Evolutionary conservation across 2,329 filamentous ascomycete species (phyloP), one percentile per base, ranked within the genome.

Genomic region (Colletotrichum truncatum): DNA sequence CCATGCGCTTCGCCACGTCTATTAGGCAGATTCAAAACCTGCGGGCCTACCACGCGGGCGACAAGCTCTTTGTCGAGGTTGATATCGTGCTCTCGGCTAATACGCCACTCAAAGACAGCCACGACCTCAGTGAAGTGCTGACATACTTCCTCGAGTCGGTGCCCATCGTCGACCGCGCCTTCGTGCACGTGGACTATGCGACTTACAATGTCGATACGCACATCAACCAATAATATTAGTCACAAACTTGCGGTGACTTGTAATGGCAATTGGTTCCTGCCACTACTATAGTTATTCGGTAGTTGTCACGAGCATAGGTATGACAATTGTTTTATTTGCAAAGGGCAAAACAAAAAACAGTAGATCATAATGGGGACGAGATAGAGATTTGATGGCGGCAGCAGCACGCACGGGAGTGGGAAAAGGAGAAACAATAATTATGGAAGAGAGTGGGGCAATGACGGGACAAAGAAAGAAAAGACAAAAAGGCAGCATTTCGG

Each of bases 1-100:
- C 94, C 1, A 97, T 97, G 92, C 91, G 94, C 18, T 97, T 97
- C 74, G 94, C 94, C 46, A 93, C 92, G 70, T 91, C 92, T 11
- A 97, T 98, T 73, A 89, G 88, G 73, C 90, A 93, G 74, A 96
- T 97, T 66, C 93, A 96, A 75, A 93, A 93, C 30, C 80, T 96
- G 60, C 90, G 94, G 70, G 93, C 93, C 2, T 97, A 96, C 75
- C 93, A 97, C 73, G 89, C 90, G 0, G 93, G 93, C 25, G 93
- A 96, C 76, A 94, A 94, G 81, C 84, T 96, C 63, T 94, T 93
- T 68, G 92, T 95, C 25, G 84, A 87, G 73, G 92, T 95, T 10
- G 93, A 97, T 75, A 91, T 96, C 69, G 92, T 97, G 32, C 85
- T 97, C 41, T 92, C 94, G 67, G 90, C 92, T 70, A 86, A 87